Evolutionary conservation across 2,329 filamentous ascomycete genomes (phyloP).

Genomic region (Incumbomyces lentus): DNA sequence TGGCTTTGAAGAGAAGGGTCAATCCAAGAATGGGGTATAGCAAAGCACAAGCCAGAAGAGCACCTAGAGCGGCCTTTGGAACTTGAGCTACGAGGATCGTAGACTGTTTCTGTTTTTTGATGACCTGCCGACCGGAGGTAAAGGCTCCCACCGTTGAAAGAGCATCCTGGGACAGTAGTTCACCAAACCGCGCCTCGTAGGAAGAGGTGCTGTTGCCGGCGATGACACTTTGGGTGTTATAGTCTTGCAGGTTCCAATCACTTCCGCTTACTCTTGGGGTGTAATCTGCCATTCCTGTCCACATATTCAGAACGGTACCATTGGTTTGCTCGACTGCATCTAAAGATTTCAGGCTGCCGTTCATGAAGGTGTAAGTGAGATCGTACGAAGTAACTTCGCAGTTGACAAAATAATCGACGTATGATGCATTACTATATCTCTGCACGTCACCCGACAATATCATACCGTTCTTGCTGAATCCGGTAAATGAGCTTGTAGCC

Average conservation of each 20-base stretch:
- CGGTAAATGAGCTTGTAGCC: conserved; percentile 7
- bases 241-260: conserved; percentile 15
- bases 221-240: conserved; percentile 11
- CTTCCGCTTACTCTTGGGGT: conserved; percentile 10
- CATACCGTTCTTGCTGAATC: conserved; percentile 9
- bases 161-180: conserved; percentile 12
- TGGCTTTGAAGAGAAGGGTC: conserved; percentile 7
- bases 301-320: conserved; percentile 18
- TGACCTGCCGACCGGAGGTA: conserved; percentile 11
- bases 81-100: conserved; percentile 18
- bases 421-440: conserved; percentile 8
- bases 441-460: conserved; percentile 10
- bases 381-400: conserved; percentile 17
- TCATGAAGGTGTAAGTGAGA: conserved; percentile 17
- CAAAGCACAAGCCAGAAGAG: conserved; percentile 14
- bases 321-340: conserved; percentile 12
- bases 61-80: conserved; percentile 14
- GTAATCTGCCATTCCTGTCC: conserved; percentile 14
- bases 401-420: conserved; percentile 13
- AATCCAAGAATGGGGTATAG: conserved; percentile 15
- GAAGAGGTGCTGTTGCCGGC: conserved; percentile 1
- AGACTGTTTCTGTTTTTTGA: conserved; percentile 14
- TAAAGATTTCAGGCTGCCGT: conserved; percentile 11
- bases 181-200: neutral
- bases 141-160: conserved; percentile 18